Conservation (phyloP, 495 filamentous ascomycete species). For the Parathielavia hyrcaniae region DNA sequence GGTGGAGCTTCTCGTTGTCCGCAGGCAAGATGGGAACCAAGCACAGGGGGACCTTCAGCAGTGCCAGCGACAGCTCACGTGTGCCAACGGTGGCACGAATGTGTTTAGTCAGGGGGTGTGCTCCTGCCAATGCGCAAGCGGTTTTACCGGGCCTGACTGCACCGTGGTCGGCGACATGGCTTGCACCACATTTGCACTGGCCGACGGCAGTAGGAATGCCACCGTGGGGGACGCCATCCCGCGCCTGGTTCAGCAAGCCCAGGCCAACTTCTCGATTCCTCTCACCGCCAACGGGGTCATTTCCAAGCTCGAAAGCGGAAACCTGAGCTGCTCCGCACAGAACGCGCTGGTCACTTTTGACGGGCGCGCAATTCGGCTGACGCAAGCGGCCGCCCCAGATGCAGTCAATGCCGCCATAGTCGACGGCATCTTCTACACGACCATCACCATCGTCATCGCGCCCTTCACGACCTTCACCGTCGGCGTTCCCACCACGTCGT, state of each 20-base stretch:
- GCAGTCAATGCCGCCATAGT: slow-evolving; percentile 25
- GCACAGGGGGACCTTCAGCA: slow-evolving; percentile 34
- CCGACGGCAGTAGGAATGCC: slow-evolving; percentile 53
- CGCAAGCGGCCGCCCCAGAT: slow-evolving; percentile 15
- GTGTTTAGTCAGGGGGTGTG: slow-evolving; percentile 60
- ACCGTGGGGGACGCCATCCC: slow-evolving; percentile 77
- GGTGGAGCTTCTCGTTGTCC: slow-evolving; percentile 70
- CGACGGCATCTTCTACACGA: slow-evolving; percentile 31
- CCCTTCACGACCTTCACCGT: slow-evolving; percentile 33
- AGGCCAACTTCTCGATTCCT: slow-evolving; percentile 66
- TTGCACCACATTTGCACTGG: slow-evolving; percentile 63
- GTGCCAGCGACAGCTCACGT: slow-evolving; percentile 53
- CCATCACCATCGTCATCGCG: slow-evolving; percentile 35
- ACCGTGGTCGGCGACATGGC: slow-evolving; percentile 52
- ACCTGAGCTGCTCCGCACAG: slow-evolving; percentile 70
- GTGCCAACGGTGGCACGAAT: slow-evolving; percentile 75
- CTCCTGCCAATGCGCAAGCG: slow-evolving; percentile 79
- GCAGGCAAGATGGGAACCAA: slow-evolving; percentile 36
- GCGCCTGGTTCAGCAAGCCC: slow-evolving; percentile 57
- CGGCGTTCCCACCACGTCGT: slow-evolving; percentile 10
- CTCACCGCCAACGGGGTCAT: slow-evolving; percentile 62
- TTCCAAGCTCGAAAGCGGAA: slow-evolving; percentile 64
- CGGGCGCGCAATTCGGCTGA: slow-evolving; percentile 40
- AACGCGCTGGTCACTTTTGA: slow-evolving; percentile 83
- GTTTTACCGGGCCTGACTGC: slow-evolving; percentile 77